A percentile compares a stretch with the other conserved stretches of the same genome.
Conservation (phyloP, 2,329 filamentous ascomycete genomes). For the Aspergillus pseudotamarii region DNA sequence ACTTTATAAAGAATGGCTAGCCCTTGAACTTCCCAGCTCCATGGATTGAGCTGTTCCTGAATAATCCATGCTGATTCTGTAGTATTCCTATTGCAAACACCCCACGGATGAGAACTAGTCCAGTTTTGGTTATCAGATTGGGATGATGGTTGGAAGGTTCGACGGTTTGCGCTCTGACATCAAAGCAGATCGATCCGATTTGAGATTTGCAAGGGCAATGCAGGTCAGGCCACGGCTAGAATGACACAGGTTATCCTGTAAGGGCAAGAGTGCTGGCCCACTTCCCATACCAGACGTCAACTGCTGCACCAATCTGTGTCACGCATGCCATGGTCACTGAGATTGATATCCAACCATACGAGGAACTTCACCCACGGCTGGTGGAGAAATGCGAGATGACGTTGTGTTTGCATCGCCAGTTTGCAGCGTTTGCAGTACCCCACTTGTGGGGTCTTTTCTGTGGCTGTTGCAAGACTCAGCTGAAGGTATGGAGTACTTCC, state of each 20-base stretch:
- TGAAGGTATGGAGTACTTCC: not conserved
- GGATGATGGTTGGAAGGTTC: not conserved
- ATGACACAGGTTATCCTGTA: not conserved
- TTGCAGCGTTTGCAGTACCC: constrained; percentile 21
- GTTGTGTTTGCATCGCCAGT: constrained; percentile 20
- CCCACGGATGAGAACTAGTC: constrained; percentile 1
- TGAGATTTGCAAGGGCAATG: not conserved
- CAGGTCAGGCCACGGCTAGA: not conserved
- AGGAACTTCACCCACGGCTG: constrained; percentile 1
- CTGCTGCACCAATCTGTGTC: not conserved
- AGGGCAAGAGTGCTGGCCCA: not conserved
- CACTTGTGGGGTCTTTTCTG: constrained; percentile 9
- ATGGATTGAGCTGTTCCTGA: constrained; percentile 10
- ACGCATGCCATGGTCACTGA: not conserved
- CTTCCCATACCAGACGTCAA: not conserved
- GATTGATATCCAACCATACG: constrained; percentile 8
- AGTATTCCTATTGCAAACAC: constrained; percentile 8
- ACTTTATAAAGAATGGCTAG: not conserved
- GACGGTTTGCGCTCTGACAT: not conserved
- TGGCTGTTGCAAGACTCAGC: constrained; percentile 9
- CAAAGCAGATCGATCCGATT: constrained; percentile 3
- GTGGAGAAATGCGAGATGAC: constrained; percentile 16
- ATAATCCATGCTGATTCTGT: constrained; percentile 5
- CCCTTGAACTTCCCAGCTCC: not conserved
- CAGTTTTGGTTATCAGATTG: constrained; percentile 4